phyloP scores from a whole-genome alignment of 2,329 filamentous ascomycete species.

The Teratosphaeria pseudoeucalypti region DNA sequence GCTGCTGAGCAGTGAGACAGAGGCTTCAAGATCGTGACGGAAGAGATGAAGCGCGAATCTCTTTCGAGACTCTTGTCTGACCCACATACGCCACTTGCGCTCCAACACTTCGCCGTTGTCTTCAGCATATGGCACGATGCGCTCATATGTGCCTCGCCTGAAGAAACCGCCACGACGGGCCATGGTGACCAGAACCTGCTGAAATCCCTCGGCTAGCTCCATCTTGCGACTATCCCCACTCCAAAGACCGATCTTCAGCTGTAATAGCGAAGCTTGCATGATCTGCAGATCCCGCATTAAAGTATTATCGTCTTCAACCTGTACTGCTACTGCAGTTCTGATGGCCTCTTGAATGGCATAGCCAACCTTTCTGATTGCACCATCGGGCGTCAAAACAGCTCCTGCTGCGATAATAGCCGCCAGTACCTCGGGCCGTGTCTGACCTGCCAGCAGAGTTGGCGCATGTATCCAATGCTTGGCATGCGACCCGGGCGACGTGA shows the following conservation, averaged over 20 bases:
- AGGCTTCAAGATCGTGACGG: constrained; percentile 55
- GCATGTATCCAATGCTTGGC: constrained; percentile 53
- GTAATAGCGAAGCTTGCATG: constrained; percentile 41
- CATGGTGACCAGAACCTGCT: constrained; percentile 44
- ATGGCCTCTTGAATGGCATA: constrained; percentile 41
- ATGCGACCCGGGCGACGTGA: constrained; percentile 47
- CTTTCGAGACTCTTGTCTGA: constrained; percentile 56
- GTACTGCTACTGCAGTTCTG: constrained; percentile 26
- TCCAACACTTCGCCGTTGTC: constrained; percentile 50
- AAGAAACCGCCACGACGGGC: constrained; percentile 49
- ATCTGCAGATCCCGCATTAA: constrained; percentile 42
- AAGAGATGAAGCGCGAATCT: constrained; percentile 57
- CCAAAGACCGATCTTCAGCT: constrained; percentile 47
- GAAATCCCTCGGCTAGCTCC: constrained; percentile 49
- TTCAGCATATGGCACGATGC: constrained; percentile 40
- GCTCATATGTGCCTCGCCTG: constrained; percentile 34
- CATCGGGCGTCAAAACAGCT: constrained; percentile 47
- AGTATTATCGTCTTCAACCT: constrained; percentile 41
- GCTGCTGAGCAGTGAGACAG: constrained; percentile 55
- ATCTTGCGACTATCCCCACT: constrained; percentile 50
- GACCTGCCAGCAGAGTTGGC: constrained; percentile 47
- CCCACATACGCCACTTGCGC: constrained; percentile 56
- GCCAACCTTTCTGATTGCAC: constrained; percentile 51
- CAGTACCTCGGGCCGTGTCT: constrained; percentile 49
- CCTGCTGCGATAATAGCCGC: constrained; percentile 52